Evolutionary conservation across 2,329 filamentous ascomycete species (phyloP), one percentile per base, ranked within the genome.

Genomic region (Fusarium sulawesiense): DNA sequence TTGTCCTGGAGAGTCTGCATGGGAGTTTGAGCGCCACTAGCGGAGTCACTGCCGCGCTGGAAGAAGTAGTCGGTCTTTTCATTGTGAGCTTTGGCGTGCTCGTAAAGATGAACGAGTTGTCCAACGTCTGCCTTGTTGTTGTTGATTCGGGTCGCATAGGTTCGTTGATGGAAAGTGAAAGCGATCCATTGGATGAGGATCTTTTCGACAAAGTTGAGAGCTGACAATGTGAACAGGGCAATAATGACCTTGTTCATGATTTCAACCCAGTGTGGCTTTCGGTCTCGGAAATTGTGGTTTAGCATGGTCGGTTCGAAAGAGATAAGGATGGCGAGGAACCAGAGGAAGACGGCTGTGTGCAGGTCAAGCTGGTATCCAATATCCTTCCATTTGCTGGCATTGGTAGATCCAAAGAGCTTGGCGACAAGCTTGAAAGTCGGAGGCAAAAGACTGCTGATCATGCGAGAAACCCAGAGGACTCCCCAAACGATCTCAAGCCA

Each of bases 401-500:
- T 95, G 78, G 94, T 96, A 18, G 94, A 96, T 4, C 86, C 88
- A 76, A 93, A 90, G 7, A 95, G 83, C 74, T 90, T 93, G 7
- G 93, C 90, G 18, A 92, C 32, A 11, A 80, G 74, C 41, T 81
- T 80, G 60, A 88, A 81, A 8, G 82, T 58, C 27, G 77, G 79
- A 0, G 87, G 86, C 70, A 88, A 79, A 37, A 86, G 76, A 27
- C 84, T 83, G 6, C 85, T 86, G 44, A 84, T 71, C 76, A 88
- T 86, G 14, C 86, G 83, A 2, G 85, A 91, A 21, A 91, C 91
- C 95, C 95, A 98, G 0, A 98, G 84, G 0, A 93, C 93, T 68
- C 95, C 85, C 95, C 95, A 98, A 27, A 98, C 86, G 44, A 97
- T 93, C 79, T 97, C 93, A 20, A 98, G 86, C 95, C 95, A 98